Percentiles rank a stretch among this genome's conserved stretches.
These are phyloP conservation scores for Eimeria necatrix DNA, from an alignment of 169 alveolate species.

Conservation along the genomic window DNA sequence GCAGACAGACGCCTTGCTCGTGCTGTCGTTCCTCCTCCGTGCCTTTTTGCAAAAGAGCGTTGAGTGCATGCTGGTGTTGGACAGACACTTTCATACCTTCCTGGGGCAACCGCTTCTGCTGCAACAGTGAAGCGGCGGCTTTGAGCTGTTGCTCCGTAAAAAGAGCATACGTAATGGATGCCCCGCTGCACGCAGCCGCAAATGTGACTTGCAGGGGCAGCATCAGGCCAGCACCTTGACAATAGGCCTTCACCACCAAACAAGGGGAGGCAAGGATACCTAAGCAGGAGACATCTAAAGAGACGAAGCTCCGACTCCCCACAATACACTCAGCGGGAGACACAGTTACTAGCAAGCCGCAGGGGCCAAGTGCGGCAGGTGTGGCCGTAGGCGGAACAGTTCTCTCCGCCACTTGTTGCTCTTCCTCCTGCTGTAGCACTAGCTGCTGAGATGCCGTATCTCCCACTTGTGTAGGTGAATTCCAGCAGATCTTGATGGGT, in stretches of 20 bases:
- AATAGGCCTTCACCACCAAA: conserved; percentile 16
- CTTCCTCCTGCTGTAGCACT: conserved; percentile 2
- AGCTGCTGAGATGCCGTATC: neutral
- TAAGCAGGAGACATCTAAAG: conserved; percentile 10
- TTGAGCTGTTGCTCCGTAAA: conserved; percentile 51
- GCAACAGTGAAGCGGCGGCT: conserved; percentile 31
- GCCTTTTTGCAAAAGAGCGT: neutral
- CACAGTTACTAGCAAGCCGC: conserved; percentile 55
- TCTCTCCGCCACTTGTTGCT: conserved; percentile 4
- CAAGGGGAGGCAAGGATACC: conserved; percentile 1
- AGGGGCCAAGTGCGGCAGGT: neutral
- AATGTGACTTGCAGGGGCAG: conserved; percentile 56
- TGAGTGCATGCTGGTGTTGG: neutral
- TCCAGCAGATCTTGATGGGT: conserved; percentile 14
- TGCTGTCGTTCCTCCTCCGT: neutral
- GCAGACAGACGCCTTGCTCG: neutral
- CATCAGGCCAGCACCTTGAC: conserved; percentile 53
- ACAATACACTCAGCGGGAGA: conserved; percentile 17
- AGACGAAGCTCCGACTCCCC: neutral
- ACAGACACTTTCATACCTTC: neutral
- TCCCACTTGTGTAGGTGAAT: neutral
- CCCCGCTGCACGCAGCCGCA: conserved; percentile 56
- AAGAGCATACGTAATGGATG: conserved; percentile 40
- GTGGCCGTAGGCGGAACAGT: neutral
- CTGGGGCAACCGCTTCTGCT: neutral